phyloP scores from a whole-genome alignment of 306 rosid genomes.

The Ormosia semicastrata region DNA sequence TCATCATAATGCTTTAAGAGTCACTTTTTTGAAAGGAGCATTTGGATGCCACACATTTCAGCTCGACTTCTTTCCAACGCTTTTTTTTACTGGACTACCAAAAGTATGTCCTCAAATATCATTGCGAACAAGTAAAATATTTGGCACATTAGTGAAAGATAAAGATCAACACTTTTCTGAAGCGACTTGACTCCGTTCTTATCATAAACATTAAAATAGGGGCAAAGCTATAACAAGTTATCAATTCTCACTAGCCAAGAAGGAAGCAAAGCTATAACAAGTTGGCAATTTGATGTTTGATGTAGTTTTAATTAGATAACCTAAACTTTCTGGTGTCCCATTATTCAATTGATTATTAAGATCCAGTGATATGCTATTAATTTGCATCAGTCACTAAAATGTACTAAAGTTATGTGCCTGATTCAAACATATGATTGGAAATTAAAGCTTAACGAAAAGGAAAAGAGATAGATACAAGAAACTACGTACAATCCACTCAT shows the following conservation, averaged over 20 bases:
- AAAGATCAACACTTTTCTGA: slow-evolving; percentile 20
- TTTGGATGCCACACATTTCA: neutral
- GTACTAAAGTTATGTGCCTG: neutral
- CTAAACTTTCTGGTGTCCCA: neutral
- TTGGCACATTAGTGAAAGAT: slow-evolving; percentile 17
- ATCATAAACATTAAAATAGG: slow-evolving; percentile 15
- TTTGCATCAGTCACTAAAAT: neutral
- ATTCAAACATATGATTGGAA: neutral
- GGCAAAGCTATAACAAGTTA: slow-evolving; percentile 3
- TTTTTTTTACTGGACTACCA: neutral
- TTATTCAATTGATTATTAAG: neutral
- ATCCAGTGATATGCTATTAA: neutral
- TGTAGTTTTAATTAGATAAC: neutral
- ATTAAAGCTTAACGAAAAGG: neutral
- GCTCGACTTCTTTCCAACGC: neutral
- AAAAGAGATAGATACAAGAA: neutral
- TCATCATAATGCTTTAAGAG: neutral
- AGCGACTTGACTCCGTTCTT: slow-evolving; percentile 17
- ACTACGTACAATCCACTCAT: slow-evolving; percentile 82
- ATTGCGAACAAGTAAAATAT: slow-evolving; percentile 1
- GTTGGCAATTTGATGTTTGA: neutral
- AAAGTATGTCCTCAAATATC: slow-evolving; percentile 8
- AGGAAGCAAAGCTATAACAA: slow-evolving; percentile 8
- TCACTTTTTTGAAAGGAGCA: slow-evolving; percentile 7
- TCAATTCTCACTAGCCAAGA: neutral